Percentiles rank a stretch among this genome's conserved stretches.
These are phyloP conservation scores for Chaetomium sp. DNA, from an alignment of 2,329 filamentous ascomycete genomes.

Conservation along the genomic window DNA sequence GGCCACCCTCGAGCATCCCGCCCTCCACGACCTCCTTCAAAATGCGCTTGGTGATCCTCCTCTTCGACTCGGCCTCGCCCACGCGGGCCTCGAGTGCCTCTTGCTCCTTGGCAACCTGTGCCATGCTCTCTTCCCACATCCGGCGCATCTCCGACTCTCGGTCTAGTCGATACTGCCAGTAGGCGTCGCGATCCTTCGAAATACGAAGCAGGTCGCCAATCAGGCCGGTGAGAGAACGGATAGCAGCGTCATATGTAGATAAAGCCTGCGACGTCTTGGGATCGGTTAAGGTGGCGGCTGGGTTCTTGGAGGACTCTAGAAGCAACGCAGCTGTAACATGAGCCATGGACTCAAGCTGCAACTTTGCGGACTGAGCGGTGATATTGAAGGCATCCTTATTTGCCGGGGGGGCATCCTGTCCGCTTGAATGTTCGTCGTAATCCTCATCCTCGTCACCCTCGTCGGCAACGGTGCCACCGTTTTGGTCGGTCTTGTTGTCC, in stretches of 20 bases:
- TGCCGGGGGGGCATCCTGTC: slow-evolving; percentile 63
- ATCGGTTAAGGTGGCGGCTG: slow-evolving; percentile 67
- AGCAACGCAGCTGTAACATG: slow-evolving; percentile 80
- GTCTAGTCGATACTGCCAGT: slow-evolving; percentile 93
- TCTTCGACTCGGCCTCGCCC: slow-evolving; percentile 83
- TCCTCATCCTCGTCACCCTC: slow-evolving; percentile 59
- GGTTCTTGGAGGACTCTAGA: slow-evolving; percentile 61
- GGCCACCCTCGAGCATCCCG: slow-evolving; percentile 31
- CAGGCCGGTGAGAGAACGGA: slow-evolving; percentile 77
- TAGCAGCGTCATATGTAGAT: slow-evolving; percentile 79
- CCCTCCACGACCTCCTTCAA: slow-evolving; percentile 75
- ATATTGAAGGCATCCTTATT: slow-evolving; percentile 96
- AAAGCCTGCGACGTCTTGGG: slow-evolving; percentile 70
- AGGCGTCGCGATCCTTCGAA: slow-evolving; percentile 85
- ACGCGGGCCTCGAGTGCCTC: slow-evolving; percentile 83
- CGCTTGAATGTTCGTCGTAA: slow-evolving; percentile 73
- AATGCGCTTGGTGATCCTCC: slow-evolving; percentile 81
- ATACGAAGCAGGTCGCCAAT: slow-evolving; percentile 86
- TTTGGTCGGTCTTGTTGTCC: slow-evolving; percentile 29
- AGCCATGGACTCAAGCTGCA: slow-evolving; percentile 85
- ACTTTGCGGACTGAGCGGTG: slow-evolving; percentile 86
- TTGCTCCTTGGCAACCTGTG: slow-evolving; percentile 88
- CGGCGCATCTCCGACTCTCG: slow-evolving; percentile 85
- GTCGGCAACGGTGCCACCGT: slow-evolving; percentile 28
- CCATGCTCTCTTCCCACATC: slow-evolving; percentile 99